A percentile compares a stretch with the other conserved stretches of the same genome.
Conservation (phyloP, 2,329 filamentous ascomycete genomes). For the Fusarium clavum region DNA sequence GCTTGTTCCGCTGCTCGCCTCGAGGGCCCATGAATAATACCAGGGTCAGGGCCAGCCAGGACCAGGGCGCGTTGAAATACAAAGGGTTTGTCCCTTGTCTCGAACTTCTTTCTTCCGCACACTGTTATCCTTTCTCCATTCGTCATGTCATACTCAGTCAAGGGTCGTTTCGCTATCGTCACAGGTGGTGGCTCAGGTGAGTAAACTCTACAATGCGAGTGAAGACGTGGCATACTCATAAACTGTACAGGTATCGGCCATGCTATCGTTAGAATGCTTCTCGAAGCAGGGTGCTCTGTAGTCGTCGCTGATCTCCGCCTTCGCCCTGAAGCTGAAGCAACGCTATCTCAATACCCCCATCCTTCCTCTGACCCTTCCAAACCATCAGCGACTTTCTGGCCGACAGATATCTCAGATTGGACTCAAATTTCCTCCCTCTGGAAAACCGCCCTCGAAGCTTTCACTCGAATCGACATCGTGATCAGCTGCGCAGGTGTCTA, state of each 20-base stretch:
- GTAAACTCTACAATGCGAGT: neutral
- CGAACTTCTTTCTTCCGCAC: neutral
- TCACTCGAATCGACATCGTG: slow-evolving; percentile 68
- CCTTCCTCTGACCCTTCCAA: neutral
- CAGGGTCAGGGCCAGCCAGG: neutral
- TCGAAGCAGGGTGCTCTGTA: slow-evolving; percentile 11
- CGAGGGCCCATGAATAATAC: neutral
- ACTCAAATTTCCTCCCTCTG: slow-evolving; percentile 43
- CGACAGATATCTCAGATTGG: slow-evolving; percentile 45
- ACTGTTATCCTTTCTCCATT: neutral
- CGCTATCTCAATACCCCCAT: neutral
- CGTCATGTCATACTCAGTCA: slow-evolving; percentile 19
- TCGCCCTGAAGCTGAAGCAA: slow-evolving; percentile 24
- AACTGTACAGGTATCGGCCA: slow-evolving; percentile 10
- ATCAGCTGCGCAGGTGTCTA: slow-evolving; percentile 70
- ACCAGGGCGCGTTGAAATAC: neutral
- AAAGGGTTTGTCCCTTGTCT: neutral
- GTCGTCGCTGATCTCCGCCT: slow-evolving; percentile 10
- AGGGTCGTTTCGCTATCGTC: slow-evolving; percentile 23
- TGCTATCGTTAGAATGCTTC: neutral
- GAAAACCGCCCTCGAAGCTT: slow-evolving; percentile 56
- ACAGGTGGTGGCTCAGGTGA: slow-evolving; percentile 35
- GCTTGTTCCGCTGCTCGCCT: neutral
- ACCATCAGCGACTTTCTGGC: slow-evolving; percentile 34
- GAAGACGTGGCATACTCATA: neutral